phyloP scores from a whole-genome alignment of 78 protist species.

The Protostelium mycophagum region DNA sequence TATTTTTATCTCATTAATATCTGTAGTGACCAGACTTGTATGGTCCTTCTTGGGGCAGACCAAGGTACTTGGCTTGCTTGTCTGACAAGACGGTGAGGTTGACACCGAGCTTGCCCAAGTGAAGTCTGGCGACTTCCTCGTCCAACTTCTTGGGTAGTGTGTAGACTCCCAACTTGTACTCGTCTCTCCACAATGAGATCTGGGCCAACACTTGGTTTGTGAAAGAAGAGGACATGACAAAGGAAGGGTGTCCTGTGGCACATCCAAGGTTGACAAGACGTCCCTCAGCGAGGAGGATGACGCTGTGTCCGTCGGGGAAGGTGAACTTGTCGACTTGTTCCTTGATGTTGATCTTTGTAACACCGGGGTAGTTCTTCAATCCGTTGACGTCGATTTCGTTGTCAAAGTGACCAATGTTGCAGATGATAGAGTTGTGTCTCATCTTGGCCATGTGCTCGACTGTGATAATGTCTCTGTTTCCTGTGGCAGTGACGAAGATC shows the following conservation, averaged over 20 bases:
- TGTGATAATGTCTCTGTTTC: conserved; percentile 92
- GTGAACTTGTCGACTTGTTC: conserved; percentile 96
- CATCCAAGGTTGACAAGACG: conserved; percentile 99
- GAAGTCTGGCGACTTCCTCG: conserved; percentile 98
- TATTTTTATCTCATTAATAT: too few relatives aligned
- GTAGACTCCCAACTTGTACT: conserved; percentile 86
- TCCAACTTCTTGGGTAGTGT: conserved; percentile 96
- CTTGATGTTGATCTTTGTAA: conserved; percentile 88
- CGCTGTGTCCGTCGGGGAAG: conserved; percentile 80
- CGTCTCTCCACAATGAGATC: conserved; percentile 88
- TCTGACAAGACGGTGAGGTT: conserved; percentile 85
- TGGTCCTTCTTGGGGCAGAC: conserved; percentile 78
- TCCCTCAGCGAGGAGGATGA: conserved; percentile 98
- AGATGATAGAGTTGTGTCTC: conserved; percentile 97
- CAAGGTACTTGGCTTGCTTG: conserved; percentile 89
- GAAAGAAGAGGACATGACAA: conserved; percentile 99
- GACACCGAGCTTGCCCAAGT: conserved; percentile 90
- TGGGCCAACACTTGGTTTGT: conserved; percentile 98
- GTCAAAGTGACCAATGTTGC: conserved; percentile 99
- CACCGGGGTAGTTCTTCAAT: conserved; percentile 70
- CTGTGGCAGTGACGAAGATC: conserved; percentile 98
- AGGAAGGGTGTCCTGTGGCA: conserved; percentile 99
- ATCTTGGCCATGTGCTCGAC: conserved; percentile 87
- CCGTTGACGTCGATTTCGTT: conserved; percentile 96
- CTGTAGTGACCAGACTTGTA: conserved; percentile 84